phyloP scores from a whole-genome alignment of 805 yeast genomes.

The Pichia cephalocereana region DNA sequence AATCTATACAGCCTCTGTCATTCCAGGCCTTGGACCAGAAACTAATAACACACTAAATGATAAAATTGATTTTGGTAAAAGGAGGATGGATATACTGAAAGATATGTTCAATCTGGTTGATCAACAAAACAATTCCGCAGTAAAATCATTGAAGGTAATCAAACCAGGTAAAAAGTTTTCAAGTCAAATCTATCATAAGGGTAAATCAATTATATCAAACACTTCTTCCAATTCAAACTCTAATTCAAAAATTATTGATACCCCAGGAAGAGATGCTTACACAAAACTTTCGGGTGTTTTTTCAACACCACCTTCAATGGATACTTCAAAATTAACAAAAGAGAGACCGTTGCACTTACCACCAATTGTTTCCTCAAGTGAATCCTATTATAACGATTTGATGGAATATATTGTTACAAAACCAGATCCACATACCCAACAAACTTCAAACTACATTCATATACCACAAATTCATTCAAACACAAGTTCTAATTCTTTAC shows the following conservation, averaged over 20 bases:
- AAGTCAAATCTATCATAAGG: slow-evolving; percentile 13
- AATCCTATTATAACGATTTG: slow-evolving; percentile 3
- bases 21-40: slow-evolving; percentile 16
- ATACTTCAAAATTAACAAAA: background rate
- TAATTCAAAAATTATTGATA: background rate
- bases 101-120: slow-evolving; percentile 21
- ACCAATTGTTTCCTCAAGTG: background rate
- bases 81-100: slow-evolving; percentile 16
- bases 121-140: background rate
- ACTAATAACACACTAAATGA: slow-evolving; percentile 7
- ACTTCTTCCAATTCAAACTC: background rate
- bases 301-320: slow-evolving; percentile 3
- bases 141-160: slow-evolving; percentile 13
- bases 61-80: slow-evolving; percentile 14
- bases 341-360: background rate
- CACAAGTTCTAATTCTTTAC: background rate
- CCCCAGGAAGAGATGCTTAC: background rate
- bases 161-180: slow-evolving; percentile 27
- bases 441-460: background rate
- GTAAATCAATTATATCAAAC: background rate
- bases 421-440: background rate
- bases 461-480: background rate
- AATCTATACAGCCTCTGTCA: slow-evolving; percentile 15
- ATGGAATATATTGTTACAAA: slow-evolving; percentile 2
- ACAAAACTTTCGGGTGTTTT: background rate